Base-by-base conservation (phyloP, 1,139 yeast species). In the Zygoascus meyerae region DNA sequence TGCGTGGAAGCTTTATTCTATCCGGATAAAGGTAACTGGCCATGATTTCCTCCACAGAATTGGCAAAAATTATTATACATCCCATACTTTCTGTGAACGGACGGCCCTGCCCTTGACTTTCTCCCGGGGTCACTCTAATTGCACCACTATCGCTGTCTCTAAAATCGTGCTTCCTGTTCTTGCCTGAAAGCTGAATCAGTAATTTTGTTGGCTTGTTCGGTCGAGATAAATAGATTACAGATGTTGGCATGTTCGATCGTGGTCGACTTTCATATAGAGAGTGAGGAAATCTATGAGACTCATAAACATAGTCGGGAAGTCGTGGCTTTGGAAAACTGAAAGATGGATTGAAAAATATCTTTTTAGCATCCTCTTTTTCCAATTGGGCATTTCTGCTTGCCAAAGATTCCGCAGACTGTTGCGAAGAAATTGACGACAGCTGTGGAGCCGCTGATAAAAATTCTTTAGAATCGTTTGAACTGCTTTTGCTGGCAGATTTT, bases 31-130 rank as follows among this genome's bases (percentile, higher is more conserved):
- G 21, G 18, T 45, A 44, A 10, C 40, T 33, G 10, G 34, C 33
- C 35, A 46, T 34, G 30, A 52, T 37, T 12, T 50, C 49, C 11
- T 50, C 43, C 31, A 52, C 40, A 10, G 32, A 34, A n/a, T 26
- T 30, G 14, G 50, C 47, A 16, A 48, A 31, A 14, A 42, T 41
- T 11, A 53, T 33, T 15, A 42, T 30, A 17, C 52, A 35, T 15
- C 37, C 33, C 55, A 52, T 52, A 8, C 47, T 44, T 34, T 51
- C 56, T 4, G 55, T 44, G 35, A 53, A 52, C 8, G 55, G 55
- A 11, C 55, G 47, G 15, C 55, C 55, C 34, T 51, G 56, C 2
- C 40, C 40, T 10, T 37, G 12, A 3, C 5, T n/a, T 12, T 26
- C n/a, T 10, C 10, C 26, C n/a, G n/a, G n/a, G n/a, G n/a, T n/a